Conservation (phyloP, 2,329 filamentous ascomycete genomes). For the Fusarium tanahbumbuense region DNA sequence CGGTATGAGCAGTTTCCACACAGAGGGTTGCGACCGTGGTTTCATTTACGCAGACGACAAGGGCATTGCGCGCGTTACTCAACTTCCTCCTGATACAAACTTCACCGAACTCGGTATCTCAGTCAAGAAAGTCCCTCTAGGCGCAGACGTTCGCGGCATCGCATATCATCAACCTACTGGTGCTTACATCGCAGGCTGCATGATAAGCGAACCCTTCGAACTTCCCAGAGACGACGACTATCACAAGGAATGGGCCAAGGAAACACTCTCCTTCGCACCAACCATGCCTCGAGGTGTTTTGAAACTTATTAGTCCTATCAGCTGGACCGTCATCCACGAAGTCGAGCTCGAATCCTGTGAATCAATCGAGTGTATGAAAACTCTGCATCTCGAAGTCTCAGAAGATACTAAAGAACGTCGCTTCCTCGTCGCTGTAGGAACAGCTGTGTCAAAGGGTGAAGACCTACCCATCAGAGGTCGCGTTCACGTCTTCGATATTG, state of each 20-base stretch:
- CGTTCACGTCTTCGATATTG: slow-evolving; percentile 91
- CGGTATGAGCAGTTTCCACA: slow-evolving; percentile 81
- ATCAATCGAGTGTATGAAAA: slow-evolving; percentile 82
- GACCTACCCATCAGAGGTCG: slow-evolving; percentile 87
- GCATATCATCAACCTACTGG: slow-evolving; percentile 80
- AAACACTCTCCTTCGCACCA: slow-evolving; percentile 73
- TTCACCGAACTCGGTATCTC: slow-evolving; percentile 82
- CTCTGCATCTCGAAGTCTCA: slow-evolving; percentile 87
- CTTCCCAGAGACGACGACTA: slow-evolving; percentile 88
- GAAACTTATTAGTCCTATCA: slow-evolving; percentile 81
- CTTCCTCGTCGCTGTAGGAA: slow-evolving; percentile 85
- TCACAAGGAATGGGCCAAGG: slow-evolving; percentile 82
- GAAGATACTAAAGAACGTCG: slow-evolving; percentile 90
- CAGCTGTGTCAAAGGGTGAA: slow-evolving; percentile 87
- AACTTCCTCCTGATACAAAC: slow-evolving; percentile 73
- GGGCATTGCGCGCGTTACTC: slow-evolving; percentile 78
- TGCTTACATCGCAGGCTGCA: slow-evolving; percentile 82
- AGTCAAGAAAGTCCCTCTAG: slow-evolving; percentile 76
- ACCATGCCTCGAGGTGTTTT: slow-evolving; percentile 77
- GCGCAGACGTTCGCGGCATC: slow-evolving; percentile 76
- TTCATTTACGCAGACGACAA: slow-evolving; percentile 84
- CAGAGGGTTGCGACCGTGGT: slow-evolving; percentile 79
- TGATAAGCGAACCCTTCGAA: slow-evolving; percentile 76
- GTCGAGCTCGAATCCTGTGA: slow-evolving; percentile 80
- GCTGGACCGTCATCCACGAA: slow-evolving; percentile 82